Percentiles rank a stretch among this genome's conserved stretches.
Evolutionary conservation across 495 filamentous ascomycete genomes (phyloP).

Genomic region (Sphaerosporella brunnea): DNA sequence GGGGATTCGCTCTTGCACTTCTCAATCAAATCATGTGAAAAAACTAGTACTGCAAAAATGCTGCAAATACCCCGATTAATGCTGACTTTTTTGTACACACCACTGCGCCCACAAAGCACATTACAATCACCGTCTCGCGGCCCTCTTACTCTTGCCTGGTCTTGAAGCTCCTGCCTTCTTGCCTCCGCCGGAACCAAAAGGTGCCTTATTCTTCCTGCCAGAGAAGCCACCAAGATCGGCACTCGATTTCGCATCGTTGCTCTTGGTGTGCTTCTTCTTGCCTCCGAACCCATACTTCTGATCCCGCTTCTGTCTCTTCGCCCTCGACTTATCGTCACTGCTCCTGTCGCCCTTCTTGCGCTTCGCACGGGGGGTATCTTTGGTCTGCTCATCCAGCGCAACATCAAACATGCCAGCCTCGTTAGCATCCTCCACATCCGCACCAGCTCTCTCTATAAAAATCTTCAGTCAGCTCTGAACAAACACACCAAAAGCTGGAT

Average conservation of each 20-base stretch:
- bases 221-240: conserved; percentile 66
- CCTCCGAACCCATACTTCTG: conserved; percentile 85
- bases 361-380: conserved; percentile 29
- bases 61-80: neutral
- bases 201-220: conserved; percentile 63
- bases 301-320: conserved; percentile 82
- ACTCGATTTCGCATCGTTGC: conserved; percentile 61
- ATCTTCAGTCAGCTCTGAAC: no score
- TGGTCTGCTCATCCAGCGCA: conserved; percentile 62
- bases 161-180: conserved; percentile 27
- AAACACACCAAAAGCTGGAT: no score
- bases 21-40: no score
- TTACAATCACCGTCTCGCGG: conserved; percentile 12
- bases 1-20: neutral
- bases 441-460: conserved; percentile 60
- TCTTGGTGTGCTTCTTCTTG: conserved; percentile 79
- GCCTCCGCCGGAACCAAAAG: conserved; percentile 29
- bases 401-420: conserved; percentile 91
- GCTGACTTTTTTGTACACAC: conserved; percentile 7
- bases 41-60: no score
- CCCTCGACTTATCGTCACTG: conserved; percentile 31
- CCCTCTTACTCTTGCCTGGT: conserved; percentile 49
- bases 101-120: no score
- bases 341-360: conserved; percentile 20
- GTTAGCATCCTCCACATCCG: conserved; percentile 33